A percentile compares a stretch with the other conserved stretches of the same genome.
Evolutionary conservation across 2,329 filamentous ascomycete genomes (phyloP).

Genomic region (Malbranchea cinnamomea): DNA sequence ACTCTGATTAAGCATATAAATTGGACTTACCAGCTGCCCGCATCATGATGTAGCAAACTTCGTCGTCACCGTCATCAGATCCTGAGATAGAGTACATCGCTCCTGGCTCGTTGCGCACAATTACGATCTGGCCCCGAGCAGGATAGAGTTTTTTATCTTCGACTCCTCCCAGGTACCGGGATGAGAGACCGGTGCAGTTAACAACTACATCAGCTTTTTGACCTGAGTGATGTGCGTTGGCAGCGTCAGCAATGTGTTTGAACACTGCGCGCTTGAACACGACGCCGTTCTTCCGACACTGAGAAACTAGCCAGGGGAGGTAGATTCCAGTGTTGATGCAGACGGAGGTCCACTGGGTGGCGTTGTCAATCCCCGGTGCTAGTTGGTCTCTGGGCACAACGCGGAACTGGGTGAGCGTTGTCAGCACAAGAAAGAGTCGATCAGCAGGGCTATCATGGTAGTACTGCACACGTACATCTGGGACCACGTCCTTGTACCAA

Average conservation of each 20-base stretch:
- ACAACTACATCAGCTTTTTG: conserved; percentile 52
- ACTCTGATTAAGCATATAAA: not conserved
- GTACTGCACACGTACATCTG: conserved; percentile 40
- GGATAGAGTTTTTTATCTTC: conserved; percentile 59
- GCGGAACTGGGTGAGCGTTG: conserved; percentile 36
- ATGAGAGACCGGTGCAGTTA: conserved; percentile 72
- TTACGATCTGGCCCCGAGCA: conserved; percentile 65
- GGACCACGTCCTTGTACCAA: conserved; percentile 59
- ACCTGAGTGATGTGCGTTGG: conserved; percentile 42
- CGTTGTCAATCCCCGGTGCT: conserved; percentile 51
- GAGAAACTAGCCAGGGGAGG: conserved; percentile 67
- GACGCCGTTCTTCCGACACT: conserved; percentile 61
- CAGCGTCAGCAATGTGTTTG: conserved; percentile 59
- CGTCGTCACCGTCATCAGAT: conserved; percentile 56
- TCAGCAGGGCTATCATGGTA: not conserved
- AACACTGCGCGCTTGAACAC: conserved; percentile 49
- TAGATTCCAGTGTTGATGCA: conserved; percentile 88
- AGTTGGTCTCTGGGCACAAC: conserved; percentile 44
- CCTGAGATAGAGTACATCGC: conserved; percentile 57
- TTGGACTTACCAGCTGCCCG: conserved; percentile 39
- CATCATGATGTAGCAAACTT: conserved; percentile 69
- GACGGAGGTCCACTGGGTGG: conserved; percentile 63
- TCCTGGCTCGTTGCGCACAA: conserved; percentile 64
- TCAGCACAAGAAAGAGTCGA: not conserved
- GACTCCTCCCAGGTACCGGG: conserved; percentile 66